Evolutionary conservation across 106 monocot genomes (phyloP), one percentile per base, ranked within the genome.

Genomic region (Apostasia shenzhenica): DNA sequence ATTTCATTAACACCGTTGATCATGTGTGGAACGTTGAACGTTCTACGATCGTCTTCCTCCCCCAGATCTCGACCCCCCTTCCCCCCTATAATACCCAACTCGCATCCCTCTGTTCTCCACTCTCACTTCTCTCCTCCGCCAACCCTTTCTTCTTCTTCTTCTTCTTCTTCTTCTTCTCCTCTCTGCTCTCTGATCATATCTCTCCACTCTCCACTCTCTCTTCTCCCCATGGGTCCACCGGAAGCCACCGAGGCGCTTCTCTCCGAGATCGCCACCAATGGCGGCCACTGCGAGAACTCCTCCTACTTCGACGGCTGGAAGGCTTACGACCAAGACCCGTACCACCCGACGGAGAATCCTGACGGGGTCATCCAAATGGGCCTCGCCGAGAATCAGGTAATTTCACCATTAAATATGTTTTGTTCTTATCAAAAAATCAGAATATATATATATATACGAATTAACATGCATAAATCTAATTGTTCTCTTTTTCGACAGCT

Each of bases 341-440:
- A 76, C 63, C 75, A 88, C 45, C 77, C 65, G 2, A 59, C 7
- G 13, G 10, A 11, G 5, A 88, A 88, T 49, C 84, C 68, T 0
- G 47, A 59, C 0, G 88, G 88, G 1, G 76, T 88, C n/a, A 88
- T 88, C 62, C 88, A 88, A 79, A 88, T 88, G 88, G 88, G 88
- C 3, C 78, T 88, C 5, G 84, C 84, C 0, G 88, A 88, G 58
- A 88, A 88, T 64, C 78, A 68, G 70, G 86, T 82, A 41, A 39
- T 26, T 26, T 26, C 26, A 26, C 26, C 26, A 26, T 26, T 26
- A 26, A 26, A 26, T 26, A 26, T 26, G 26, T 26, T 26, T 26
- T 26, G 69, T 43, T 1, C 1, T 3, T 2, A 5, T 2, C 12
- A 41, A 13, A 4, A 26, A 39, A 6, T 55, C 44, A 6, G 45